These are phyloP conservation scores for Discostella stelligera DNA, from an alignment of 352 stramenopile genomes.

Conservation along the genomic window DNA sequence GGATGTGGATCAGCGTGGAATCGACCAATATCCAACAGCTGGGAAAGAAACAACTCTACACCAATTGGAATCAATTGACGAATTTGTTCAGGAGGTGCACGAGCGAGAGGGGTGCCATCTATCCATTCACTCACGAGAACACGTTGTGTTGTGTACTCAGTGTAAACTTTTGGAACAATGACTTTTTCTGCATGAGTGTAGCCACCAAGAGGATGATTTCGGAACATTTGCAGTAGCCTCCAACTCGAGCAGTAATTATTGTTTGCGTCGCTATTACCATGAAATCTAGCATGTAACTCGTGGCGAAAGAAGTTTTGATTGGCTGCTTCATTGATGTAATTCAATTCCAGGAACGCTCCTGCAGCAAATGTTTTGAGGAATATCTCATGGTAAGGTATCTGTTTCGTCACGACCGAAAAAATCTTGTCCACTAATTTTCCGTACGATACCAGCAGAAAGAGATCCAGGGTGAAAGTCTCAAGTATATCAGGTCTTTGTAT, in stretches of 20 bases:
- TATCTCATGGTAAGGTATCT: constrained; percentile 67
- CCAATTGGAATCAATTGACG: constrained; percentile 76
- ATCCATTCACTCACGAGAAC: constrained; percentile 83
- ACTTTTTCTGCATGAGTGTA: constrained; percentile 41
- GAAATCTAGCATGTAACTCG: constrained; percentile 50
- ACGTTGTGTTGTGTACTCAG: constrained; percentile 63
- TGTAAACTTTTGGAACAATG: constrained; percentile 69
- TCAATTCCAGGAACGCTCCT: constrained; percentile 72
- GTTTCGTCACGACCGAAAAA: constrained; percentile 61
- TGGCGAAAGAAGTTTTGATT: constrained; percentile 76
- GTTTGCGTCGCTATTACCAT: constrained; percentile 1
- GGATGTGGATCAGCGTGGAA: constrained; percentile 83
- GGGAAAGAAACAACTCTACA: constrained; percentile 80
- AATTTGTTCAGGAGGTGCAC: constrained; percentile 58
- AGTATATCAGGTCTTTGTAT: constrained; percentile 82
- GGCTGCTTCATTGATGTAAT: constrained; percentile 74
- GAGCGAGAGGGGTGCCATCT: constrained; percentile 68
- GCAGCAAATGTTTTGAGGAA: constrained; percentile 74
- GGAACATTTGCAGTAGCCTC: constrained; percentile 5
- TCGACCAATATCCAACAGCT: constrained; percentile 81
- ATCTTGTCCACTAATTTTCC: constrained; percentile 60
- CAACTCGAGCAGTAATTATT: neutral
- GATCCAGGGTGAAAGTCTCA: constrained; percentile 73
- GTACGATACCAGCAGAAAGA: constrained; percentile 68
- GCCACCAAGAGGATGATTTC: neutral